These are phyloP conservation scores for Dryadomyces sulphureus DNA, from an alignment of 2,329 filamentous ascomycete genomes.

Conservation along the genomic window DNA sequence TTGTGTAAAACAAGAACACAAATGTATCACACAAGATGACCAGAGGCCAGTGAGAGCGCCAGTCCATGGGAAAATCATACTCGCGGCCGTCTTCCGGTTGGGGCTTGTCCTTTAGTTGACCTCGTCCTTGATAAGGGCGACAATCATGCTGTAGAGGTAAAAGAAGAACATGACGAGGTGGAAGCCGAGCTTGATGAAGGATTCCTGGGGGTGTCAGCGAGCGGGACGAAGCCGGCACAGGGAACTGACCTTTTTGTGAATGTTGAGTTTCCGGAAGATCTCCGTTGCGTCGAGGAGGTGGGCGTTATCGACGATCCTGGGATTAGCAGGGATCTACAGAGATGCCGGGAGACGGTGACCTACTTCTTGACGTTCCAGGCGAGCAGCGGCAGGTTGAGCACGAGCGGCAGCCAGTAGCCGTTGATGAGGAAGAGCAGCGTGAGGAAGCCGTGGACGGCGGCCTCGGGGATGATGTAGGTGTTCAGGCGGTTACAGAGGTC, in stretches of 20 bases:
- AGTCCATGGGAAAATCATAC: too few species aligned
- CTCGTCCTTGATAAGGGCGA: conserved; percentile 92
- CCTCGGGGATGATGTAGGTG: conserved; percentile 98
- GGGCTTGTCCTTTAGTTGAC: conserved; percentile 47
- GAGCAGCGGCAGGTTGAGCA: conserved; percentile 83
- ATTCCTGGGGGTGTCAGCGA: conserved; percentile 49
- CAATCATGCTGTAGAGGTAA: conserved; percentile 98
- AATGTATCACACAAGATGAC: not conserved
- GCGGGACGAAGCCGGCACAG: not conserved
- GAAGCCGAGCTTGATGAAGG: conserved; percentile 97
- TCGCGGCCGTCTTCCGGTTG: too few species aligned
- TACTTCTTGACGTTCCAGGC: conserved; percentile 98
- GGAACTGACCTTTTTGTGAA: conserved; percentile 79
- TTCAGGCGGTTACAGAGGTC: conserved; percentile 99
- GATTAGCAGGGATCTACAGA: not conserved
- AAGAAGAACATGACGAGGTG: conserved; percentile 99
- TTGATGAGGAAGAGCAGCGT: conserved; percentile 96
- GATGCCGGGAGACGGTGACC: conserved; percentile 16
- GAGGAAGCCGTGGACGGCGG: conserved; percentile 89
- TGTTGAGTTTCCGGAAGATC: conserved; percentile 97
- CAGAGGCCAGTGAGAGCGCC: not conserved
- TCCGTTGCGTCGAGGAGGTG: conserved; percentile 95
- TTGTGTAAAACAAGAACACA: not conserved
- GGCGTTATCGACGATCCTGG: conserved; percentile 89
- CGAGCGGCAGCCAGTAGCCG: conserved; percentile 89